Evolutionary conservation across 768 basidiomycete species (phyloP), one percentile per base, ranked within the genome.

Genomic region (Boletales sp.): DNA sequence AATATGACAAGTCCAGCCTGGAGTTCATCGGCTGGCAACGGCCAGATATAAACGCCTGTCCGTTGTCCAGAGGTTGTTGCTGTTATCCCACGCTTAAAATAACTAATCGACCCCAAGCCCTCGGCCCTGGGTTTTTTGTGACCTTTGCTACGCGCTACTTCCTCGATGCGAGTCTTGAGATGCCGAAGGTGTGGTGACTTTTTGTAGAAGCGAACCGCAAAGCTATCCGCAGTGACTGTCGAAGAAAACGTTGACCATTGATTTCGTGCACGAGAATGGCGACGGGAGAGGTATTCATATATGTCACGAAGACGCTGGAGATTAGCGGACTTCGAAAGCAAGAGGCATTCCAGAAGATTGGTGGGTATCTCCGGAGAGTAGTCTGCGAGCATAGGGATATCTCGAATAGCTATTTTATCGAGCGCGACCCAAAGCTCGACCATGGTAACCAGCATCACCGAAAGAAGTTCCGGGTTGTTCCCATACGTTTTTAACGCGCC

Each of bases 341-440:
- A 60, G 18, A 82, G 67, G 0, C 67, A 49, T 24, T 77, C 65
- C n/a, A 80, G 56, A 19, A 78, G 56, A 4, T 43, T 43, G 3
- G 50, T 27, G 1, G 74, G 68, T 0, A 81, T 58, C 50, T 76
- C 77, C 0, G 80, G 77, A 11, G 76, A 73, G 47, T 77, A 81
- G 5, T 72, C 60, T 0, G 37, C 38, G 7, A 81, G 59, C 11
- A 79, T 63, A 3, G 79, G 73, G 34, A 63, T 59, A 18, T 66
- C 59, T 14, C 32, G 34, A n/a, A 72, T 58, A 4, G 60, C 67
- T 13, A 73, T 30, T 21, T 53, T 66, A 54, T 81, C 79, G 7
- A 80, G 61, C 0, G 71, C 74, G 1, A 75, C 64, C 79, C 80
- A 81, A 15, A 81, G 62, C 29, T 76, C 71, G 18, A 79, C 56